Evolutionary conservation across 345 rosid genomes (phyloP), one percentile per base, ranked within the genome.

Genomic region (Lepidium didymum): DNA sequence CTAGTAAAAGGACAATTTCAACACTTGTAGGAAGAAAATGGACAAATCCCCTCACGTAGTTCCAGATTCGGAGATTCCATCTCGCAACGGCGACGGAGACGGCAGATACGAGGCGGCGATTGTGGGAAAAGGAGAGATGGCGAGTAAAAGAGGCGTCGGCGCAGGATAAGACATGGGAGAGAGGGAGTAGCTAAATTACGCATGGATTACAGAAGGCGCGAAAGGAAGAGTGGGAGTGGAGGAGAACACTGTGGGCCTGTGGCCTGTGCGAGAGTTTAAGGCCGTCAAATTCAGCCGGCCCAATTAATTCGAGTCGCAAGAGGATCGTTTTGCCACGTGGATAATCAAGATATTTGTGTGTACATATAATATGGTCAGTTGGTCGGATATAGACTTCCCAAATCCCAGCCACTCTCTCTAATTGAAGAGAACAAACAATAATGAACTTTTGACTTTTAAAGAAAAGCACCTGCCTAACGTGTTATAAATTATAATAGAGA

Each of bases 51-150:
- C 53, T 42, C 49, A 94, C 96, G 96, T 94, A 67, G 91, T 91
- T 61, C 96, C 96, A 44, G 97, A 87, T 77, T 96, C 4, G 84
- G 80, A 49, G 57, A 83, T 14, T 81, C 74, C 71, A 27, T 27
- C 31, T 4, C 5, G 31, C 31, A 27, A 27, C 31, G 31, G 31
- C 3, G 31, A 27, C 1, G 31, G 31, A 4, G 31, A 27, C 6
- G 31, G 31, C 6, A 27, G 5, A 27, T 27, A 27, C 31, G 31
- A 29, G 7, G 41, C 41, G 41, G 12, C 12, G 0, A 36, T 36
- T 36, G 40, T 3, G 10, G 12, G 40, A 36, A 1, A 36, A 36
- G 4, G 12, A 11, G 11, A 36, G 40, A 36, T 10, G 12, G 40
- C 8, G 37, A 9, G 37, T 34, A 7, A 34, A 34, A 9, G 8